Conservation (phyloP, 768 basidiomycete genomes). For the Serendipita sp. region DNA sequence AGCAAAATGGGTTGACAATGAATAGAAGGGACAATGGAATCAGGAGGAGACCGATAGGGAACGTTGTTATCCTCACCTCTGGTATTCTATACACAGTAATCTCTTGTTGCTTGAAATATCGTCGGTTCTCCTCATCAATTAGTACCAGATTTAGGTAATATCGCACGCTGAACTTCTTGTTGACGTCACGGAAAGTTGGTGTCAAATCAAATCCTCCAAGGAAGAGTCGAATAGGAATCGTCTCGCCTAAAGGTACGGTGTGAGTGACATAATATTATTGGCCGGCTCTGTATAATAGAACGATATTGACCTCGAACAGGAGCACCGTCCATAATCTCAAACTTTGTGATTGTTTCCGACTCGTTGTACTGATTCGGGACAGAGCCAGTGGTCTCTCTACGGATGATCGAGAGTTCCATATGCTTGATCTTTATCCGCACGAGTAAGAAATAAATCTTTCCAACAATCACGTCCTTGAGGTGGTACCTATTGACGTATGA, state of each 20-base stretch:
- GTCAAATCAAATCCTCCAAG: constrained; percentile 96
- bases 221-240: constrained; percentile 94
- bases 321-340: constrained; percentile 51
- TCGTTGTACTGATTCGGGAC: constrained; percentile 99
- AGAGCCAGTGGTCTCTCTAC: constrained; percentile 89
- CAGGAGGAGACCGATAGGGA: neutral
- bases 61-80: constrained; percentile 32
- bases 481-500: constrained; percentile 63
- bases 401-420: constrained; percentile 97
- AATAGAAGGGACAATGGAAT: too few species aligned
- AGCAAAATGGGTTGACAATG: too few species aligned
- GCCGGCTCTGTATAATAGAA: constrained; percentile 26
- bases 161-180: constrained; percentile 95
- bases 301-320: constrained; percentile 23
- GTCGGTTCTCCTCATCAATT: constrained; percentile 93
- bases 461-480: constrained; percentile 95
- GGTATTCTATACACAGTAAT: constrained; percentile 86
- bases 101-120: constrained; percentile 97
- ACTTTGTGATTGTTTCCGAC: constrained; percentile 97
- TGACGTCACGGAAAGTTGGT: constrained; percentile 96
- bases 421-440: constrained; percentile 96
- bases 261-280: neutral
- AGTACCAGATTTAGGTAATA: constrained; percentile 96
- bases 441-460: constrained; percentile 97
- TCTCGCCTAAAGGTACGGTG: constrained; percentile 52